phyloP scores from a whole-genome alignment of 2,329 filamentous ascomycete genomes.

The Monosporascus ibericus region DNA sequence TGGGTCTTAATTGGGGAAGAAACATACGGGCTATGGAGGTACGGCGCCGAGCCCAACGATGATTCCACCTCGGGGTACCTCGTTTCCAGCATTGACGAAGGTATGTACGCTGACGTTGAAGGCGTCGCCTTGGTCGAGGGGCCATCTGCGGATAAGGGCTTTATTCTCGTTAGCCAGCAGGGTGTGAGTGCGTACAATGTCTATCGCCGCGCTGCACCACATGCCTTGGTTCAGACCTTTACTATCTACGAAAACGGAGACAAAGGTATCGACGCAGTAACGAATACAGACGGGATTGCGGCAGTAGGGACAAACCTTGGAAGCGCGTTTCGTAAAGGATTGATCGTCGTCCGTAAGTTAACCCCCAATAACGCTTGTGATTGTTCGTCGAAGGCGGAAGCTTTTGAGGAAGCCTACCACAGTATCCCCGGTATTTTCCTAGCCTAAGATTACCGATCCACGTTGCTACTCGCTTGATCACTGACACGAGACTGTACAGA shows the following conservation, averaged over 20 bases:
- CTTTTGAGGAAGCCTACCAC: too few relatives aligned
- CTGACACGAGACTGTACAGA: slow-evolving; percentile 15
- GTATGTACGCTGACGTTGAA: slow-evolving; percentile 48
- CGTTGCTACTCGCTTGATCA: neutral
- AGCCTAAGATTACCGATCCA: too few relatives aligned
- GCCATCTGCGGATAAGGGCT: slow-evolving; percentile 35
- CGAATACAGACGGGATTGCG: slow-evolving; percentile 46
- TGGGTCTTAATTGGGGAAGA: slow-evolving; percentile 48
- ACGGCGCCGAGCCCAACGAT: slow-evolving; percentile 42
- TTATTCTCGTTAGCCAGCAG: slow-evolving; percentile 46
- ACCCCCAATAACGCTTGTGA: neutral
- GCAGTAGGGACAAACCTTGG: slow-evolving; percentile 40
- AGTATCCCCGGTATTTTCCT: too few relatives aligned
- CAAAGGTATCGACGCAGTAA: slow-evolving; percentile 40
- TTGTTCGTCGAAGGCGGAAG: neutral
- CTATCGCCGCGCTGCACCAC: slow-evolving; percentile 41
- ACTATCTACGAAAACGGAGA: slow-evolving; percentile 36
- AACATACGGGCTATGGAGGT: slow-evolving; percentile 44
- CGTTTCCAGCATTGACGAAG: slow-evolving; percentile 39
- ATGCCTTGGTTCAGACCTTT: slow-evolving; percentile 43
- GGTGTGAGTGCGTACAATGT: slow-evolving; percentile 47
- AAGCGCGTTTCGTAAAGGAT: slow-evolving; percentile 33
- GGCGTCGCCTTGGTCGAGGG: slow-evolving; percentile 46
- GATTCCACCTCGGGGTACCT: slow-evolving; percentile 25
- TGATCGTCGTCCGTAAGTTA: slow-evolving; percentile 36